Conservation (phyloP, 2,329 filamentous ascomycete genomes). For the Aspergillus sp. region DNA sequence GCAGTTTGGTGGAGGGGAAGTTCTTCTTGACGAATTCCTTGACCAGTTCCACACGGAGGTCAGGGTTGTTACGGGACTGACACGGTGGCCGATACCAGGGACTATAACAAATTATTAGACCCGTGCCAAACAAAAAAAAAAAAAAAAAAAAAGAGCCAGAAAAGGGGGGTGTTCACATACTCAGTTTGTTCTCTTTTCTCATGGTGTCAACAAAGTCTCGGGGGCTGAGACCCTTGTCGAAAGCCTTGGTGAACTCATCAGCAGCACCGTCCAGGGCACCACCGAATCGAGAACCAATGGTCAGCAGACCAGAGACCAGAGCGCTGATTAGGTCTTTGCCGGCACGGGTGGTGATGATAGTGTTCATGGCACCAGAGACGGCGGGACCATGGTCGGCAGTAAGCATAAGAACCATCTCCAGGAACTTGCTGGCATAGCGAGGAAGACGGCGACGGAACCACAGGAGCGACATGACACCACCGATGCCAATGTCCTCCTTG, state of each 20-base stretch:
- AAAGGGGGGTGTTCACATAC: slow-evolving; percentile 36
- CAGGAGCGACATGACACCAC: slow-evolving; percentile 98
- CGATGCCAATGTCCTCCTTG: slow-evolving; percentile 96
- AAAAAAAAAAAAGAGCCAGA: background rate
- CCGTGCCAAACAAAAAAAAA: too few relatives aligned
- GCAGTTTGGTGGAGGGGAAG: slow-evolving; percentile 96
- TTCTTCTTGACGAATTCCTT: slow-evolving; percentile 98
- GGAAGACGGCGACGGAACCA: slow-evolving; percentile 99
- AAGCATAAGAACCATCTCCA: slow-evolving; percentile 99
- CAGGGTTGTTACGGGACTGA: slow-evolving; percentile 99
- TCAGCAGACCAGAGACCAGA: slow-evolving; percentile 91
- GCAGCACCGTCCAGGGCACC: slow-evolving; percentile 96
- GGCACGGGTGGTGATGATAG: slow-evolving; percentile 98
- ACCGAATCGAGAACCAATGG: slow-evolving; percentile 96
- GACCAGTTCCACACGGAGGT: slow-evolving; percentile 97
- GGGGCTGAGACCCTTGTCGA: slow-evolving; percentile 94
- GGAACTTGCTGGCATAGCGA: slow-evolving; percentile 93
- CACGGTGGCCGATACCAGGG: slow-evolving; percentile 95
- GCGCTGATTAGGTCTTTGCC: slow-evolving; percentile 97
- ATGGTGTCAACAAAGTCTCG: slow-evolving; percentile 98
- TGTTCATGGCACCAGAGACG: slow-evolving; percentile 99
- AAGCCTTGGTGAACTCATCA: slow-evolving; percentile 96
- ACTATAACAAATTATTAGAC: slow-evolving; percentile 39
- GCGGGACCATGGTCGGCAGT: slow-evolving; percentile 98
- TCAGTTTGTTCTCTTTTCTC: slow-evolving; percentile 99